Evolutionary conservation across 768 basidiomycete genomes (phyloP), one percentile per base, ranked within the genome.

Genomic region (Leucogyrophana mollusca): DNA sequence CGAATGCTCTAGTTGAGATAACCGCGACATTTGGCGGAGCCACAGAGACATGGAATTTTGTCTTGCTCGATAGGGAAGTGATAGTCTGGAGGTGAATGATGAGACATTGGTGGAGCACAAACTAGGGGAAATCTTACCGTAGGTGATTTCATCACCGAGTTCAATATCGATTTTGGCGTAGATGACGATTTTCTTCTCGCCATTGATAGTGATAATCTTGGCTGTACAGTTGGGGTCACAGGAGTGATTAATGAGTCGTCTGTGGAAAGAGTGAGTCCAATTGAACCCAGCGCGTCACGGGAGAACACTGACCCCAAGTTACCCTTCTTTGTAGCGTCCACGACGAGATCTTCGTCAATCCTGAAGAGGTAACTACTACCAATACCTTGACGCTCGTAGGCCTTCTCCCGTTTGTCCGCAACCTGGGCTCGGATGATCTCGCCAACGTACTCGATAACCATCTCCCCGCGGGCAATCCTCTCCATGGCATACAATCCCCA

Each of bases 371-470:
- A 99, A 61, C 91, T 94, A 65, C 92, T 94, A 13, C 96, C 96
- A 52, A 99, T 99, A 2, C 96, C 96, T 61, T 94, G 92, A 43
- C 93, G 79, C 71, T 97, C 92, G 63, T 99, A 99, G 55, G 85
- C 82, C 73, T 96, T 95, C 74, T 99, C 96, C 40, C 96, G 79
- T 65, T 94, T 92, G 57, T 98, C 96, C 21, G 96, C 96, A 9
- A 97, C 91, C 58, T 90, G 87, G 35, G 93, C 91, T 9, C 96
- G 79, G 54, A 97, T 93, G 52, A 97, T 79, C 76, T 99, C 96
- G 16, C 96, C 96, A 6, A 99, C 96, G 60, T 99, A 99, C 71
- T 99, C 96, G 67, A 98, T 97, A 23, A 99, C 95, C 94, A 99
- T 97, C 71, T 99, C 96, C 4, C 93, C 93, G 30, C 80, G 73